A percentile compares a stretch with the other conserved stretches of the same genome.
Conservation (phyloP, 306 rosid genomes). For the Quercus robur region DNA sequence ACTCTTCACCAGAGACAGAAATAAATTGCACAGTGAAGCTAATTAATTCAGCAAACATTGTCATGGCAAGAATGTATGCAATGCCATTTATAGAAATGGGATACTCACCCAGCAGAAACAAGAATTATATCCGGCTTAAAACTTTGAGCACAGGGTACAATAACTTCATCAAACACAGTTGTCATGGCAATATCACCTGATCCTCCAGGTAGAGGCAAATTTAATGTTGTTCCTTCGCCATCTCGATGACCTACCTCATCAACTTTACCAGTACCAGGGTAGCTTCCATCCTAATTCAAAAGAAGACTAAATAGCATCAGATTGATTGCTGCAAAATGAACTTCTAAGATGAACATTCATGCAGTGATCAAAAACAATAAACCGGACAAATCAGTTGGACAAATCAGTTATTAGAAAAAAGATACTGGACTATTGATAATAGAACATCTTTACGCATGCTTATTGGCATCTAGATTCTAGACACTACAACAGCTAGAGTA, state of each 20-base stretch:
- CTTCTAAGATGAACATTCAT: not conserved
- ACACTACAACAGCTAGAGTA: not conserved
- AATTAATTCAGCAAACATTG: not conserved
- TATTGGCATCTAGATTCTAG: not conserved
- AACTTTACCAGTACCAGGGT: conserved; percentile 93
- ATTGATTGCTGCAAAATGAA: not conserved
- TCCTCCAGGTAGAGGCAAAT: conserved; percentile 94
- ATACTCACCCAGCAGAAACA: conserved; percentile 95
- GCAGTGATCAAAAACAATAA: not conserved
- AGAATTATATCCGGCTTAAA: conserved; percentile 92
- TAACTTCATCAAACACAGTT: conserved; percentile 76
- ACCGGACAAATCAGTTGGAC: too few relatives aligned
- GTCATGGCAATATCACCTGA: conserved; percentile 81
- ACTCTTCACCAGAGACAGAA: not conserved
- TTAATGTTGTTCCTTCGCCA: conserved; percentile 92
- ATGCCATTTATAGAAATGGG: not conserved
- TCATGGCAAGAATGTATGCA: not conserved
- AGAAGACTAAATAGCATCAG: not conserved
- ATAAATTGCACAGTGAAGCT: not conserved
- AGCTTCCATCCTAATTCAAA: conserved; percentile 75
- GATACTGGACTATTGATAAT: not conserved
- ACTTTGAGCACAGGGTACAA: conserved; percentile 84
- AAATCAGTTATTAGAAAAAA: too few relatives aligned
- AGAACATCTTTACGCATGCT: not conserved
- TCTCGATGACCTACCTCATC: conserved; percentile 72